Evolutionary conservation across 768 basidiomycete species (phyloP), one percentile per base, ranked within the genome.

Genomic region (Daedaleopsis sinensis): DNA sequence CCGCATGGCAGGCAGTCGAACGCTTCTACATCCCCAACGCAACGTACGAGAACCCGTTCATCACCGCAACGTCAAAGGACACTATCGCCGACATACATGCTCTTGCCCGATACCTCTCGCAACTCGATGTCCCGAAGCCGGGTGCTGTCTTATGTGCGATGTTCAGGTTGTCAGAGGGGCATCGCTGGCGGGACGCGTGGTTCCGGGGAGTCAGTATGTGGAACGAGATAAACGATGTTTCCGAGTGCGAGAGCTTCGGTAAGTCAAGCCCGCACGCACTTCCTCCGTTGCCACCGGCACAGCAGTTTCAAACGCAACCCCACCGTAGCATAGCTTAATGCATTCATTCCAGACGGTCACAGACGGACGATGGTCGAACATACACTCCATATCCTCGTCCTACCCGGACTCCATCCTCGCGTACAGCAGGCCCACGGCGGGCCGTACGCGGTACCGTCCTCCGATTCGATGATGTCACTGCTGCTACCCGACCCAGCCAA

Each of bases 221-320:
- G 91, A 86, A 84, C 5, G 89, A 92, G 66, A 78, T 92, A 43
- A 83, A 84, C 39, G 89, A 92, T 64, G 78, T 91, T 51, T 88
- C 83, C 67, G 91, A 93, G 74, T 88, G 81, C 69, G 91, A 93
- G 67, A 88, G 84, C 64, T 93, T 91, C 70, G 91, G 91, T 90
- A 67, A 57, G 80, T 74, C 3, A 32, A 32, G 27, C 27, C 3
- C 7, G 27, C 5, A 43, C 58, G n/a, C n/a, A n/a, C n/a, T n/a
- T 71, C 67, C 42, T 58, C 47, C 19, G 21, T 6, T n/a, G 23
- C 12, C 47, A 21, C 24, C 47, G 19, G 23, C 32, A 15, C 52
- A 37, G 35, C 42, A 13, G 9, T 19, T 15, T 21, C 44, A 21
- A 12, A 13, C 11, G 19, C 44, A 23, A 19, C 36, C 5, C 24